Conservation (phyloP, 306 rosid species). For the Amphicarpaea edgeworthii region DNA sequence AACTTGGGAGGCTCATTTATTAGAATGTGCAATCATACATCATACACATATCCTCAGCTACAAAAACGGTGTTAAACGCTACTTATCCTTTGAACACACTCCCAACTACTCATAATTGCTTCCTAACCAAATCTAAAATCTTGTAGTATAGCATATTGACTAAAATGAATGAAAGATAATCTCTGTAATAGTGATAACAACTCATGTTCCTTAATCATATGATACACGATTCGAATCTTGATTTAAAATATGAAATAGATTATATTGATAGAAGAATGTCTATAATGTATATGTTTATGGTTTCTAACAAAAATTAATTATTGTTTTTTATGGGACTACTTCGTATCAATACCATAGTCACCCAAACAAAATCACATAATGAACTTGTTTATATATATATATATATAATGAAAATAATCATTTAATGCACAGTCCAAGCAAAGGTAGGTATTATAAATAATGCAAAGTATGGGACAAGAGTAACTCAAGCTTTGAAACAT, state of each 20-base stretch:
- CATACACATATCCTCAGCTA: constrained; percentile 32
- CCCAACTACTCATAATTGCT: constrained; percentile 36
- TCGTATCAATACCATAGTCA: too few species aligned
- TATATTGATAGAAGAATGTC: too few species aligned
- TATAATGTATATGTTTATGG: too few species aligned
- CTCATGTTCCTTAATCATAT: too few species aligned
- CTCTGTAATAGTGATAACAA: too few species aligned
- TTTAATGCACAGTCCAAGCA: background rate
- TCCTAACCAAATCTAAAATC: background rate
- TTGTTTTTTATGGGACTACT: too few species aligned
- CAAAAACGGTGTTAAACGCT: constrained; percentile 47
- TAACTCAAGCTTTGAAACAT: constrained; percentile 31
- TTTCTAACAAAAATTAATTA: too few species aligned
- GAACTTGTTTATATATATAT: background rate
- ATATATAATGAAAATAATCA: background rate
- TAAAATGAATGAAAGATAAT: background rate
- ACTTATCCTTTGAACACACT: constrained; percentile 20
- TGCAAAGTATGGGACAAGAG: constrained; percentile 6
- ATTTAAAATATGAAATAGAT: too few species aligned
- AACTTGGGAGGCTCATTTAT: constrained; percentile 46
- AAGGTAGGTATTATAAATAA: constrained; percentile 45
- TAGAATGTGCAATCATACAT: background rate
- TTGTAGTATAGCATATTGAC: background rate
- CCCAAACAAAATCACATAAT: too few species aligned
- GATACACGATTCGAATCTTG: too few species aligned